These are phyloP conservation scores for Selaginella tamariscina DNA, from an alignment of 75 land plant genomes.

Conservation along the genomic window DNA sequence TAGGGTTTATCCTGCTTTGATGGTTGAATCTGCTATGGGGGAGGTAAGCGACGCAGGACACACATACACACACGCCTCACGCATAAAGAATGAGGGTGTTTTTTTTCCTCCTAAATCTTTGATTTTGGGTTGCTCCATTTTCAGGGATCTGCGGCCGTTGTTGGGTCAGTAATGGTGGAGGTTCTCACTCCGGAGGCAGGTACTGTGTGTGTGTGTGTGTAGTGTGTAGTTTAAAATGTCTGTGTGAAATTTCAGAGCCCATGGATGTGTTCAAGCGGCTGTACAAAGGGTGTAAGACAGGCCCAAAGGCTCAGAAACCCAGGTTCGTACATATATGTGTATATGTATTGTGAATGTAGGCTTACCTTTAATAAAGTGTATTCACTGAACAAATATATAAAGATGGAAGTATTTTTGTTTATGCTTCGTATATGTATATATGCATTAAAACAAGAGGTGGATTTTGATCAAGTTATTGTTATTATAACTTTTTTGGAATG, in stretches of 20 bases:
- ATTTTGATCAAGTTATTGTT: too few relatives aligned
- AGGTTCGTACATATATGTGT: too few relatives aligned
- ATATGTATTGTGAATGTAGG: too few relatives aligned
- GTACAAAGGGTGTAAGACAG: background rate
- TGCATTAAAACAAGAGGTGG: too few relatives aligned
- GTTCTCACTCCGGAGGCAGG: background rate
- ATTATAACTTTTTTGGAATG: too few relatives aligned
- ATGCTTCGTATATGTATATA: too few relatives aligned
- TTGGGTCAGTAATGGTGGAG: background rate
- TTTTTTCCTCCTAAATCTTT: background rate
- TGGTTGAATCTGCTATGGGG: background rate
- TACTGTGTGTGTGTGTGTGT: background rate
- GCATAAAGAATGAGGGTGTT: too few relatives aligned
- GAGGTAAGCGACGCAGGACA: background rate
- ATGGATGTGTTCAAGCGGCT: background rate
- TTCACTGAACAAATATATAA: too few relatives aligned
- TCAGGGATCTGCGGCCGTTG: too few relatives aligned
- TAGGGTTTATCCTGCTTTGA: background rate
- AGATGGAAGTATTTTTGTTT: too few relatives aligned
- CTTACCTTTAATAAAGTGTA: too few relatives aligned
- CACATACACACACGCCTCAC: too few relatives aligned
- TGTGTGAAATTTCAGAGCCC: background rate
- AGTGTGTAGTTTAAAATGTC: background rate
- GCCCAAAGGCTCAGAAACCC: background rate
- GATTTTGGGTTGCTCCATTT: background rate